These are phyloP conservation scores for Candida ipomoeae DNA, from an alignment of 805 yeast genomes.

Conservation along the genomic window DNA sequence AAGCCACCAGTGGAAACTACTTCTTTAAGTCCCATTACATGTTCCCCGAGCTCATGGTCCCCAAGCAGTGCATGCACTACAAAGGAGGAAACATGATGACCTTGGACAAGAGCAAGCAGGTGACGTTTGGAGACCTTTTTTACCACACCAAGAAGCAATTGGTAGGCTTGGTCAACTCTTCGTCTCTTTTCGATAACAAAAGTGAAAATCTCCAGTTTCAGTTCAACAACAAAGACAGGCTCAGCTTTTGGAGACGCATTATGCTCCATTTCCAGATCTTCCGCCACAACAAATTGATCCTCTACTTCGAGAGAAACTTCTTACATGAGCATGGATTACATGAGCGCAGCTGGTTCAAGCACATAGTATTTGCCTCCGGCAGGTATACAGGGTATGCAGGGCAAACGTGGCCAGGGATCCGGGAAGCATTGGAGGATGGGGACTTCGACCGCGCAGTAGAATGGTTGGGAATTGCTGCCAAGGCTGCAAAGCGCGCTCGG, in stretches of 20 bases:
- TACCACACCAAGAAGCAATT: constrained; percentile 25
- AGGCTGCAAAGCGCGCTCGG: constrained; percentile 29
- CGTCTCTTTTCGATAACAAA: constrained; percentile 28
- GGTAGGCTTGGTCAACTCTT: constrained; percentile 16
- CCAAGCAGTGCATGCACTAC: constrained; percentile 10
- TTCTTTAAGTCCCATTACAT: neutral
- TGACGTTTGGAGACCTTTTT: constrained; percentile 24
- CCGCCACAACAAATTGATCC: constrained; percentile 34
- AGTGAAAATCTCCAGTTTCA: constrained; percentile 26
- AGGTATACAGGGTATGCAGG: constrained; percentile 47
- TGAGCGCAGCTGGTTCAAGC: constrained; percentile 58
- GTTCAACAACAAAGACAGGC: constrained; percentile 27
- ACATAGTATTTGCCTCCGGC: constrained; percentile 59
- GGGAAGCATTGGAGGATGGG: constrained; percentile 47
- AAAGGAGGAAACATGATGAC: constrained; percentile 6
- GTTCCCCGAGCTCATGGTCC: constrained; percentile 16
- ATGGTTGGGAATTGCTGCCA: constrained; percentile 44
- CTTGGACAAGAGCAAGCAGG: constrained; percentile 8
- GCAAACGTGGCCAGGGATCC: constrained; percentile 55
- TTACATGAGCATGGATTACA: constrained; percentile 44
- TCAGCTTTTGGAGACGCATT: constrained; percentile 35
- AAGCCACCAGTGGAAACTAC: constrained; percentile 8
- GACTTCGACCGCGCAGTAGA: constrained; percentile 42
- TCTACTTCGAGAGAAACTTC: constrained; percentile 53
- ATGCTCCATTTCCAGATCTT: constrained; percentile 28